Conservation (phyloP, 768 basidiomycete genomes). For the Hortiboletus campestris region DNA sequence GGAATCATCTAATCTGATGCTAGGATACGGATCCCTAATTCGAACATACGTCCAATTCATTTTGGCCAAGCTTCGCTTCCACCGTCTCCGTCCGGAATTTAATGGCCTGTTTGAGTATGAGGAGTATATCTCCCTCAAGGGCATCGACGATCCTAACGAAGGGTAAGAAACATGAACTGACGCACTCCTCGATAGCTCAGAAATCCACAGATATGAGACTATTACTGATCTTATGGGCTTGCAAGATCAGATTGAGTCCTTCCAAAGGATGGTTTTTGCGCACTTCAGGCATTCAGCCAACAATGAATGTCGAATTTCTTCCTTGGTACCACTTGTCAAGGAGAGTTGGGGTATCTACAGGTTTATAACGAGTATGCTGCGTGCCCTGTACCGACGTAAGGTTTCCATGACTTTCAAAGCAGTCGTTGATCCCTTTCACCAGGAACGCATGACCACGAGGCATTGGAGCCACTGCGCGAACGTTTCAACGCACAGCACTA, state of each 20-base stretch:
- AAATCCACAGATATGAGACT: slow-evolving; percentile 78
- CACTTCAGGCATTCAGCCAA: slow-evolving; percentile 89
- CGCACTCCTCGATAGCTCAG: slow-evolving; percentile 9
- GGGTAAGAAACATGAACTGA: slow-evolving; percentile 56
- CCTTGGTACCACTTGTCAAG: slow-evolving; percentile 95
- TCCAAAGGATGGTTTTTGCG: slow-evolving; percentile 96
- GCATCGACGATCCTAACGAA: slow-evolving; percentile 98
- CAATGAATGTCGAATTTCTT: slow-evolving; percentile 96
- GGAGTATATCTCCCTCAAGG: slow-evolving; percentile 95
- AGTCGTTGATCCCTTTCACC: slow-evolving; percentile 6
- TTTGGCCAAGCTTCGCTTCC: slow-evolving; percentile 92
- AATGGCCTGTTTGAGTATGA: slow-evolving; percentile 99
- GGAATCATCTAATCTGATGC: slow-evolving; percentile 3
- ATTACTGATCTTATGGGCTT: slow-evolving; percentile 96
- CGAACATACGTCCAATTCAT: slow-evolving; percentile 96
- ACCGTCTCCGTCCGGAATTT: slow-evolving; percentile 93
- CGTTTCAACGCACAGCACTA: slow-evolving; percentile 92
- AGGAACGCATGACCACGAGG: slow-evolving; percentile 91
- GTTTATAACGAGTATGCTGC: slow-evolving; percentile 98
- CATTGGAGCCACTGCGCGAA: slow-evolving; percentile 81
- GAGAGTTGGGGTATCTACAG: slow-evolving; percentile 99
- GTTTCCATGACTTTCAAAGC: slow-evolving; percentile 22
- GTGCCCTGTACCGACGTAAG: slow-evolving; percentile 92
- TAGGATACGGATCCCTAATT: slow-evolving; percentile 92
- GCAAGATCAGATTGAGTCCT: slow-evolving; percentile 98